Evolutionary conservation across 768 basidiomycete species (phyloP).

Genomic region (Boletus rufocinnamomeus): DNA sequence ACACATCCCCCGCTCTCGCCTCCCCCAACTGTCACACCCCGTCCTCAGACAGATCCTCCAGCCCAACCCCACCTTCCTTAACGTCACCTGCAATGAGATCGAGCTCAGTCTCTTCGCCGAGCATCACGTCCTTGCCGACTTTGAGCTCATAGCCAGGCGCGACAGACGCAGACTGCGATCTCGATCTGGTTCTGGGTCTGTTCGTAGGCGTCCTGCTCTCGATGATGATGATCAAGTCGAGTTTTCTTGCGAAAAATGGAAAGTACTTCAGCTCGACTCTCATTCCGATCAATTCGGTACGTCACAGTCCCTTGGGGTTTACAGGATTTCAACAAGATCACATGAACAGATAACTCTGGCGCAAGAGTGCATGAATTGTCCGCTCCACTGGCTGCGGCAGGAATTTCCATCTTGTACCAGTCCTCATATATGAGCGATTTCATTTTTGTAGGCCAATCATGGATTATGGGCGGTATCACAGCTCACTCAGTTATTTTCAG

Average conservation of each 20-base stretch:
- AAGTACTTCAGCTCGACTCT: slow-evolving; percentile 78
- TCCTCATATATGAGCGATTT: slow-evolving; percentile 84
- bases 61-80: slow-evolving; percentile 67
- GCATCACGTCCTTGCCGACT: slow-evolving; percentile 54
- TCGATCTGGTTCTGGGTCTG: slow-evolving; percentile 40
- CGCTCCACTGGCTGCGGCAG: slow-evolving; percentile 70
- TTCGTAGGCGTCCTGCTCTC: slow-evolving; percentile 25
- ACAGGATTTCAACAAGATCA: slow-evolving; percentile 8
- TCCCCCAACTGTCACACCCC: slow-evolving; percentile 56
- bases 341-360: slow-evolving; percentile 58
- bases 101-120: slow-evolving; percentile 78
- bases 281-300: slow-evolving; percentile 70
- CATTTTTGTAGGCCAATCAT: slow-evolving; percentile 60
- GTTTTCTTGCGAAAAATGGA: slow-evolving; percentile 74
- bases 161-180: slow-evolving; percentile 52
- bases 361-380: slow-evolving; percentile 76
- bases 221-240: slow-evolving; percentile 54
- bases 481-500: slow-evolving; percentile 36
- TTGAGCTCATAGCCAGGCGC: slow-evolving; percentile 58
- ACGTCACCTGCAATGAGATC: slow-evolving; percentile 75
- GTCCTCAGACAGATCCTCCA: slow-evolving; percentile 70
- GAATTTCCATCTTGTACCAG: slow-evolving; percentile 81
- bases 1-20: slow-evolving; percentile 71
- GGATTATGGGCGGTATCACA: background rate
- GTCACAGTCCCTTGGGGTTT: slow-evolving; percentile 21